Evolutionary conservation across 768 basidiomycete genomes (phyloP).

Genomic region (Porpolomopsis calyptriformis): DNA sequence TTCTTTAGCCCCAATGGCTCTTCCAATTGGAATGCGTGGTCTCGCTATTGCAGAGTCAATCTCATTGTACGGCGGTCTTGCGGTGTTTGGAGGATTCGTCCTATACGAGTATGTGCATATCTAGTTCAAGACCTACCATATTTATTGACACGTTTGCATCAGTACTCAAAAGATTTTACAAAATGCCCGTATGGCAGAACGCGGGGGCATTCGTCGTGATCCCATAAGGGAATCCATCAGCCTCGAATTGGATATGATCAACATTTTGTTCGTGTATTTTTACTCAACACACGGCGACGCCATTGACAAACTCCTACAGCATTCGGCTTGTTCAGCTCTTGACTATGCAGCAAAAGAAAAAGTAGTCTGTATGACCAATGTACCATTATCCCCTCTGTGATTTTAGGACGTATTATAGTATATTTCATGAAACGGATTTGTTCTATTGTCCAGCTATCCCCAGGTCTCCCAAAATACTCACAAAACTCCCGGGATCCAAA

Average conservation of each 20-base stretch:
- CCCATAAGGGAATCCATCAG: constrained; percentile 70
- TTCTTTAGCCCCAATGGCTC: constrained; percentile 79
- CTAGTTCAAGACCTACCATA: not conserved
- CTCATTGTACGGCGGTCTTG: constrained; percentile 79
- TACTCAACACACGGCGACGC: not conserved
- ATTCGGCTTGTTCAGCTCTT: constrained; percentile 76
- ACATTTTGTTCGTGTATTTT: constrained; percentile 58
- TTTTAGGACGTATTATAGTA: not conserved
- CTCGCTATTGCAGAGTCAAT: constrained; percentile 70
- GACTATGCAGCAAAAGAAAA: constrained; percentile 51
- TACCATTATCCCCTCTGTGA: not conserved
- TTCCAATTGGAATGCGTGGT: constrained; percentile 72
- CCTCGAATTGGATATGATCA: constrained; percentile 80
- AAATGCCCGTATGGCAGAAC: constrained; percentile 64
- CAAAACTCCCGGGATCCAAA: constrained; percentile 77
- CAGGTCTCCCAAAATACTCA: constrained; percentile 56
- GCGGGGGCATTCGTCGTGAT: constrained; percentile 56
- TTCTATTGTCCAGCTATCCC: constrained; percentile 32
- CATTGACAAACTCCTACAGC: constrained; percentile 26
- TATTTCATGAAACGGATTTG: not conserved
- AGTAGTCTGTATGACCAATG: constrained; percentile 19
- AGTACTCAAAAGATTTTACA: constrained; percentile 81
- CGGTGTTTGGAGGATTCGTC: constrained; percentile 79
- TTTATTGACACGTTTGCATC: not conserved
- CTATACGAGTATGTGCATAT: constrained; percentile 66